phyloP scores from a whole-genome alignment of 2,329 filamentous ascomycete species.

The Talaromyces albobiverticillius region DNA sequence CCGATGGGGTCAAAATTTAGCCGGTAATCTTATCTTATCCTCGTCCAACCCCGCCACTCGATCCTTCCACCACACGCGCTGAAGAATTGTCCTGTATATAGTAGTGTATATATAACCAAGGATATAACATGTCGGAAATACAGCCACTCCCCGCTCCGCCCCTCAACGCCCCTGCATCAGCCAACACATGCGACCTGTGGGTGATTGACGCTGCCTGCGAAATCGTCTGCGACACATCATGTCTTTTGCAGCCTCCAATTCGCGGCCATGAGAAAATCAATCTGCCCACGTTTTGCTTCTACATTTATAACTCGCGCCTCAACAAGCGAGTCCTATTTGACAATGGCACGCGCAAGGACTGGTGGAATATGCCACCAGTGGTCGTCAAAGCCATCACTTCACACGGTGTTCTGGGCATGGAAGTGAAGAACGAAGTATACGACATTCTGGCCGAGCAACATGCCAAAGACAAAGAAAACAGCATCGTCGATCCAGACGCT shows the following conservation, averaged over 20 bases:
- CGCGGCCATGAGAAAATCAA: conserved; percentile 23
- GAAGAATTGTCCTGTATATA: too few species aligned
- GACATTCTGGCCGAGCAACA: conserved; percentile 29
- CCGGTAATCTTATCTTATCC: too few species aligned
- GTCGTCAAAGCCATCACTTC: conserved; percentile 19
- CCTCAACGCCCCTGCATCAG: conserved; percentile 17
- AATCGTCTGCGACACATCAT: conserved; percentile 19
- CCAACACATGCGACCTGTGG: conserved; percentile 18
- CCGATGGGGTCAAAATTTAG: too few species aligned
- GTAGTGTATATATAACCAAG: too few species aligned
- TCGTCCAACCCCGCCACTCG: too few species aligned
- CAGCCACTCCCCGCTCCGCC: not conserved
- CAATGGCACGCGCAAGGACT: conserved; percentile 30
- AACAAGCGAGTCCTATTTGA: conserved; percentile 27
- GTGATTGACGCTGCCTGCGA: conserved; percentile 22
- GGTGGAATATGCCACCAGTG: conserved; percentile 24
- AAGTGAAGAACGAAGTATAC: conserved; percentile 25
- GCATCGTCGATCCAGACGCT: conserved; percentile 22
- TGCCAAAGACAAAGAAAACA: not conserved
- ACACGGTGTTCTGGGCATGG: conserved; percentile 21
- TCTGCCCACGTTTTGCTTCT: conserved; percentile 22
- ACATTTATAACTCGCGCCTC: conserved; percentile 19
- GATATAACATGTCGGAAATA: not conserved
- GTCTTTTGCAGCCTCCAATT: conserved; percentile 20
- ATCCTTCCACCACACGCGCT: too few species aligned